phyloP scores from a whole-genome alignment of 257 asterid species.

The Pogostemon cablin region DNA sequence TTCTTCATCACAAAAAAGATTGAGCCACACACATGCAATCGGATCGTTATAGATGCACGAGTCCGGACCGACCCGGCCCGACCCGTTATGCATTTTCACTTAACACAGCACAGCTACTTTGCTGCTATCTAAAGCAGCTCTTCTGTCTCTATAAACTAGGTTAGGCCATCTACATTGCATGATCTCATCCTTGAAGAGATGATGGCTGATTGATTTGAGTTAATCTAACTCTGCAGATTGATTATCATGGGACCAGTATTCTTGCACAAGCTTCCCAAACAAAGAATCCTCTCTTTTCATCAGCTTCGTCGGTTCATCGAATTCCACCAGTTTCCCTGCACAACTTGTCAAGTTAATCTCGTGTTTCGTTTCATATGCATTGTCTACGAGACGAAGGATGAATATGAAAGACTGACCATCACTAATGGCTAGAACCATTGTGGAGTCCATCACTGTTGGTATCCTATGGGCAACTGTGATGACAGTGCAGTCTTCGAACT shows the following conservation, averaged over 20 bases:
- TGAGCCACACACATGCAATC: constrained; percentile 11
- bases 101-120: not conserved
- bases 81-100: too few species aligned
- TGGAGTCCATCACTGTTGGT: constrained; percentile 96
- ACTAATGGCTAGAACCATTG: constrained; percentile 85
- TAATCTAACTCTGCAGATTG: constrained; percentile 50
- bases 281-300: constrained; percentile 75
- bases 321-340: constrained; percentile 79
- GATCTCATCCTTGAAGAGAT: not conserved
- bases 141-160: not conserved
- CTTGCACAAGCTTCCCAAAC: constrained; percentile 83
- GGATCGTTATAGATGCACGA: not conserved
- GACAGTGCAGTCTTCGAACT: constrained; percentile 79
- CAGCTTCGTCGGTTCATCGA: constrained; percentile 74
- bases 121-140: not conserved
- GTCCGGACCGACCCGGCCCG: too few species aligned
- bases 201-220: constrained; percentile 19
- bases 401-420: constrained; percentile 58
- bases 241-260: constrained; percentile 73
- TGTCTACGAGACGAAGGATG: not conserved
- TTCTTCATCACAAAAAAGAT: constrained; percentile 6
- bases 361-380: not conserved
- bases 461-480: constrained; percentile 95
- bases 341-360: too few species aligned
- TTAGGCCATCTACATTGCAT: not conserved